Evolutionary conservation across 1,284 basidiomycete genomes (phyloP), one percentile per base, ranked within the genome.

Genomic region (Hypsizygus ulmarius): DNA sequence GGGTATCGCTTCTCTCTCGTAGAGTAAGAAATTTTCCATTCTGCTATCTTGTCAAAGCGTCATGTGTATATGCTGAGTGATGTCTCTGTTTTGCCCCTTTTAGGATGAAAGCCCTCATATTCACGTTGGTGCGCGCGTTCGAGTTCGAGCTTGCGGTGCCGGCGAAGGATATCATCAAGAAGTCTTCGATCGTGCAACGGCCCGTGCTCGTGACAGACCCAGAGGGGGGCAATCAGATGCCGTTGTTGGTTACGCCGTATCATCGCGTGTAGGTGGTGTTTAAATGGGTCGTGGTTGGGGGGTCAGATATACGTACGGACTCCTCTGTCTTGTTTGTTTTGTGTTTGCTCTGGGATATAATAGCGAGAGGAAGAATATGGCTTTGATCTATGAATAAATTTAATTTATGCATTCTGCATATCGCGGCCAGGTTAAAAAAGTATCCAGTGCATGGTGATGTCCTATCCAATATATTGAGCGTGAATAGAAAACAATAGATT

Each of bases 1-100:
- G 86, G 86, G 0, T 88, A 83, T 60, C 77, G 82, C 3, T 88
- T 90, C 59, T 75, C 85, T 1, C 56, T 89, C 16, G 69, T 79
- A 14, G 85, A 89, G 79, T 82, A 54, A 49, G 70, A 7, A 28
- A 14, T 12, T 36, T 15, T 38, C 7, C 33, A 3, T 11, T 63
- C 21, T 36, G 28, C 21, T 14, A 18, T 19, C 16, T 5, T 25
- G 5, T 5, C 25, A 45, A 12, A 19, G 19, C 21, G 21, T 30
- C 5, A n/a, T n/a, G n/a, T n/a, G n/a, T n/a, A n/a, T n/a, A n/a
- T n/a, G n/a, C n/a, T n/a, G n/a, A n/a, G n/a, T n/a, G n/a, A n/a
- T n/a, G n/a, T n/a, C n/a, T n/a, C n/a, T n/a, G 1, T 12, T 34
- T 34, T 30, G 8, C 28, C 25, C 5, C 25, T 21, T 36, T 16